Evolutionary conservation across 2,329 filamentous ascomycete species (phyloP).

Genomic region (Trichoderma sp.): DNA sequence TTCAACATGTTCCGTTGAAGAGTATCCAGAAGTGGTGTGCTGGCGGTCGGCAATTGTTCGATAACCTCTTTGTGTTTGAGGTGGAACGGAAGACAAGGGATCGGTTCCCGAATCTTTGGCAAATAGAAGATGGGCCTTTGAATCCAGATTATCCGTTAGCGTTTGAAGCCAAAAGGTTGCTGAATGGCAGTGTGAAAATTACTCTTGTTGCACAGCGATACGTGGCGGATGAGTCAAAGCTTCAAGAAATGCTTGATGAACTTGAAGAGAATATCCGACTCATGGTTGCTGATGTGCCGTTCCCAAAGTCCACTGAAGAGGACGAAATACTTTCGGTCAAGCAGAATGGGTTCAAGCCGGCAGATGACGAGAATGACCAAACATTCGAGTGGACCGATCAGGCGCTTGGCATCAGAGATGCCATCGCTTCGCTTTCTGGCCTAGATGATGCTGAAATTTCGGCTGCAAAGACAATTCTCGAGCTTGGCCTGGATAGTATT

Average conservation of each 20-base stretch:
- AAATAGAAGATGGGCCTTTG: constrained; percentile 44
- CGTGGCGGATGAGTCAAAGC: constrained; percentile 31
- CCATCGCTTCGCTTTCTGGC: constrained; percentile 62
- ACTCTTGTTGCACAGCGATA: constrained; percentile 58
- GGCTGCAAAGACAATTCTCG: constrained; percentile 66
- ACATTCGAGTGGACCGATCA: constrained; percentile 58
- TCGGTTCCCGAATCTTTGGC: constrained; percentile 51
- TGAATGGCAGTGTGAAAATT: constrained; percentile 49
- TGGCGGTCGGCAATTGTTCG: constrained; percentile 63
- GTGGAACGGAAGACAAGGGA: constrained; percentile 38
- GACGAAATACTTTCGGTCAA: not conserved
- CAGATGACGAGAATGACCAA: not conserved
- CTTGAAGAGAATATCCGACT: constrained; percentile 33
- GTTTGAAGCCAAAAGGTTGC: constrained; percentile 64
- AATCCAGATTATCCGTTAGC: constrained; percentile 72
- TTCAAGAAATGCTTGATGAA: constrained; percentile 40
- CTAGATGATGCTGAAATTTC: constrained; percentile 51
- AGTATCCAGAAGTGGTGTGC: constrained; percentile 78
- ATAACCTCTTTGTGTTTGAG: constrained; percentile 82
- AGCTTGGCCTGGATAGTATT: constrained; percentile 87
- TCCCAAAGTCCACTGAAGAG: not conserved
- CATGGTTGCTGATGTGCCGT: constrained; percentile 15
- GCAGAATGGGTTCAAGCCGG: not conserved
- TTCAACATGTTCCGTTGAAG: constrained; percentile 70
- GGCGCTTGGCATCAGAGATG: constrained; percentile 54